A percentile compares a stretch with the other conserved stretches of the same genome.
Conservation (phyloP, 768 basidiomycete species). For the Suillus bovinus region DNA sequence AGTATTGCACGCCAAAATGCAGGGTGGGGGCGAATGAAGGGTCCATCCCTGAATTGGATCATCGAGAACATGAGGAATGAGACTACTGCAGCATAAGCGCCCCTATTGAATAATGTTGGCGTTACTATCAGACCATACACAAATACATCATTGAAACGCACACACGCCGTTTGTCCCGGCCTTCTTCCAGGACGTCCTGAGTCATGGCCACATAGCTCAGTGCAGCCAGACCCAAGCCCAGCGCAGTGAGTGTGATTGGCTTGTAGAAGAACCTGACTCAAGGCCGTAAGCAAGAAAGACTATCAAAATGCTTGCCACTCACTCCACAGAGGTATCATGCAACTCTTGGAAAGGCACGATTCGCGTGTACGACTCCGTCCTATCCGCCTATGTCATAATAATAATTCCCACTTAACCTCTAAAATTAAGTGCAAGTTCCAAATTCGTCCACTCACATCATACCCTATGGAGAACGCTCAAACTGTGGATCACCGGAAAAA, state of each 20-base stretch:
- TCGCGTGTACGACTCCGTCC: conserved; percentile 80
- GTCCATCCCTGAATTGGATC: conserved; percentile 89
- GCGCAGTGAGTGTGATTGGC: conserved; percentile 75
- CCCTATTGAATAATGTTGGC: conserved; percentile 42
- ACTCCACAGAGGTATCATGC: conserved; percentile 84
- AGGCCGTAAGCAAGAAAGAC: conserved; percentile 8
- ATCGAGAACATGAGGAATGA: conserved; percentile 82
- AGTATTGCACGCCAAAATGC: conserved; percentile 82
- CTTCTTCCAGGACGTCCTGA: conserved; percentile 83
- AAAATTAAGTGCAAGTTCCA: conserved; percentile 3
- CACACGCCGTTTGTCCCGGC: conserved; percentile 78
- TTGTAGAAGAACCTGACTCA: conserved; percentile 90
- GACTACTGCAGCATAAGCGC: conserved; percentile 71
- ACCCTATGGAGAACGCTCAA: conserved; percentile 51
- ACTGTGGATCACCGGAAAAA: neutral
- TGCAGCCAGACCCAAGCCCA: conserved; percentile 62
- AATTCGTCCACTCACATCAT: conserved; percentile 63
- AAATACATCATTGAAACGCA: conserved; percentile 37
- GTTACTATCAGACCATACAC: neutral
- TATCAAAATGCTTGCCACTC: conserved; percentile 23
- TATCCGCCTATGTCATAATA: conserved; percentile 67
- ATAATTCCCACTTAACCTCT: conserved; percentile 17
- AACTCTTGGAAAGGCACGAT: conserved; percentile 84
- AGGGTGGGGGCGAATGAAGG: conserved; percentile 86
- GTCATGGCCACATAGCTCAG: conserved; percentile 84